Conservation (phyloP, 371 early-diverging fungal genomes). For the Lichtheimia hyalospora region DNA sequence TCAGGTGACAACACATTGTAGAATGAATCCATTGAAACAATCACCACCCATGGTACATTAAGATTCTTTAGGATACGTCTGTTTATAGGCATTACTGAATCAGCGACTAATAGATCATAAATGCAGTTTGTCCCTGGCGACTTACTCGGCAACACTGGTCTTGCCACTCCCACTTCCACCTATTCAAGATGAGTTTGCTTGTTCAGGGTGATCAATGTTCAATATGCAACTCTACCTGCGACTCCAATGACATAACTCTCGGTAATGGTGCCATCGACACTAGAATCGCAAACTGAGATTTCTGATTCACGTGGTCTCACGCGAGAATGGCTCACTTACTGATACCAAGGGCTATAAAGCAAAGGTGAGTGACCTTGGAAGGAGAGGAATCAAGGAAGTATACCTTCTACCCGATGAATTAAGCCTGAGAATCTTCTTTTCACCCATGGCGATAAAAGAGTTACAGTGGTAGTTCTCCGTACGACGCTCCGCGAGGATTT, state of each 20-base stretch:
- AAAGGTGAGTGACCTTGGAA: background rate
- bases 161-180: constrained; percentile 87
- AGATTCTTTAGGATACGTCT: constrained; percentile 73
- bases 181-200: constrained; percentile 16
- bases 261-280: constrained; percentile 65
- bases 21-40: constrained; percentile 94
- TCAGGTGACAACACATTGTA: constrained; percentile 84
- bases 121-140: no score
- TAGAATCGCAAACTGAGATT: constrained; percentile 2
- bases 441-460: constrained; percentile 8
- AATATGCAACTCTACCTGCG: constrained; percentile 51
- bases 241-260: constrained; percentile 75
- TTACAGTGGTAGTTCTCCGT: no score
- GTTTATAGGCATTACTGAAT: background rate
- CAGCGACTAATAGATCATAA: no score
- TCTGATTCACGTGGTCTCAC: background rate
- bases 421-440: constrained; percentile 28
- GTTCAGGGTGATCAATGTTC: constrained; percentile 1
- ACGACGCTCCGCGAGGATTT: no score
- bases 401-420: constrained; percentile 45
- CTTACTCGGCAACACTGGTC: constrained; percentile 76
- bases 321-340: constrained; percentile 23
- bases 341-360: constrained; percentile 34
- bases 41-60: constrained; percentile 85
- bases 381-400: background rate